These are phyloP conservation scores for Arabidopsis hybrid DNA, from an alignment of 441 rosid species.

Conservation along the genomic window DNA sequence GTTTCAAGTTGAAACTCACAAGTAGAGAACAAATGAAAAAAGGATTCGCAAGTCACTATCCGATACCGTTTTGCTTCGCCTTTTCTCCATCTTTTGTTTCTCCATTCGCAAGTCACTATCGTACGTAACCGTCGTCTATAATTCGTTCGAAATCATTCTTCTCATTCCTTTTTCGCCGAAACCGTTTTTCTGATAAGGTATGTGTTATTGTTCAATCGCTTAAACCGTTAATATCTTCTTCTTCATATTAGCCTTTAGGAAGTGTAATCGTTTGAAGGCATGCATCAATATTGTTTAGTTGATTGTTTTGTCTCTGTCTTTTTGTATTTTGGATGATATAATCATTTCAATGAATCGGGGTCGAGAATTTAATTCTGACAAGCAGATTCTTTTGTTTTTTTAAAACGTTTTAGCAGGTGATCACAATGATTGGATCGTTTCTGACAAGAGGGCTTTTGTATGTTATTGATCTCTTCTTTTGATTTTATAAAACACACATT, in stretches of 20 bases:
- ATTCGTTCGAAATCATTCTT: too few species aligned
- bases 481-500: not conserved
- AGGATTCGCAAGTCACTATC: conserved; percentile 48
- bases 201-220: not conserved
- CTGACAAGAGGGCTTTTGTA: conserved; percentile 94
- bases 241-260: not conserved
- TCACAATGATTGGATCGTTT: conserved; percentile 91
- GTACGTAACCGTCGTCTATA: conserved; percentile 39
- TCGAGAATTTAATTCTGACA: not conserved
- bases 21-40: conserved; percentile 43
- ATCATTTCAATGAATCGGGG: too few species aligned
- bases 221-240: not conserved
- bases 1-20: conserved; percentile 32
- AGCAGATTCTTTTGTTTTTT: not conserved
- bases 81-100: not conserved
- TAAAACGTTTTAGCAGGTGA: conserved; percentile 42
- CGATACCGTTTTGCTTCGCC: conserved; percentile 8
- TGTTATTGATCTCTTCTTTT: conserved; percentile 40
- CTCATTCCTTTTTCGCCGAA: too few species aligned
- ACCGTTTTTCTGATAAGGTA: not conserved
- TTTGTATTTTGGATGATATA: too few species aligned
- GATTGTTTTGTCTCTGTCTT: too few species aligned
- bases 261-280: too few species aligned
- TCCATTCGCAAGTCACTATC: conserved; percentile 25
- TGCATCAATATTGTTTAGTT: not conserved